Percentiles rank a stretch among this genome's conserved stretches.
phyloP scores from a whole-genome alignment of 1,284 basidiomycete genomes.

The Pascua guehoae region DNA sequence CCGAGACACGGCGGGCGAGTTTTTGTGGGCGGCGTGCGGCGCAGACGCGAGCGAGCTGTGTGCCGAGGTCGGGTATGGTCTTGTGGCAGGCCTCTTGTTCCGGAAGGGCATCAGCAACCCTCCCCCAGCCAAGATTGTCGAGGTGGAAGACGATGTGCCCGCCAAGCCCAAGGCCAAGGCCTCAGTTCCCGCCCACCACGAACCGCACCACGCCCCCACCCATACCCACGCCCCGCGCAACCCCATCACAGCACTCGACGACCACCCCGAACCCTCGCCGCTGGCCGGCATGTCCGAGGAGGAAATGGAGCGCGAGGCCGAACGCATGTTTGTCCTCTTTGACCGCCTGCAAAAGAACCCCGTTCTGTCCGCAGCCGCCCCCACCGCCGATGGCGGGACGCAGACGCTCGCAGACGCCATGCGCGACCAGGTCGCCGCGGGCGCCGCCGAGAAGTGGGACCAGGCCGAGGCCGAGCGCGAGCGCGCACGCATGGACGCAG shows the following conservation, averaged over 20 bases:
- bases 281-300: conserved; percentile 74
- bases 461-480: conserved; percentile 27
- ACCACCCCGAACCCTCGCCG: conserved; percentile 31
- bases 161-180: not conserved
- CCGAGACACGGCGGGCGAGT: conserved; percentile 74
- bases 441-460: conserved; percentile 46
- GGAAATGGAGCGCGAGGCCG: conserved; percentile 85
- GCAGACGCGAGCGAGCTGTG: conserved; percentile 68
- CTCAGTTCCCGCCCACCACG: not conserved
- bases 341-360: conserved; percentile 72
- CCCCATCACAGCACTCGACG: conserved; percentile 68
- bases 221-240: conserved; percentile 55
- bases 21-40: conserved; percentile 75
- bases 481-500: conserved; percentile 28
- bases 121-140: conserved; percentile 49
- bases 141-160: not conserved
- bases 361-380: conserved; percentile 43
- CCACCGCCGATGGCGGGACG: conserved; percentile 22
- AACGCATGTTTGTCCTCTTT: conserved; percentile 82
- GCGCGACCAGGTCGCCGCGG: conserved; percentile 65
- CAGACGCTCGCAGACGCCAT: conserved; percentile 55
- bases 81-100: conserved; percentile 86
- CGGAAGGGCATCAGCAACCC: conserved; percentile 75
- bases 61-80: conserved; percentile 80
- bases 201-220: not conserved